Conservation (phyloP, 208 protist genomes). For the Angomonas deanei region DNA sequence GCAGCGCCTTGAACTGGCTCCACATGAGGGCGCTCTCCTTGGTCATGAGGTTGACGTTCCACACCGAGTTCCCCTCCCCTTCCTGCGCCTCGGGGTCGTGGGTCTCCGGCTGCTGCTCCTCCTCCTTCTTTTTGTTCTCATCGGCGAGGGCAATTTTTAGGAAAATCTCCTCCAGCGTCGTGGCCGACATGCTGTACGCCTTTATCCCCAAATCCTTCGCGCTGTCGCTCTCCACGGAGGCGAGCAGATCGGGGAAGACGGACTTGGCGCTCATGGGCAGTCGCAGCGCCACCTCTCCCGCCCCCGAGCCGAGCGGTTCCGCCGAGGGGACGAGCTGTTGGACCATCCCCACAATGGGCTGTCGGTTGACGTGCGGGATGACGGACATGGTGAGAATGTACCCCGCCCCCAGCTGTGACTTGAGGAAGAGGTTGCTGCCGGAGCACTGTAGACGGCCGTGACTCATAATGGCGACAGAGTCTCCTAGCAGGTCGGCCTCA, state of each 20-base stretch:
- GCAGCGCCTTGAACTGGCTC: conserved; percentile 35
- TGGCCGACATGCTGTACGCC: conserved; percentile 50
- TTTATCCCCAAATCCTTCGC: conserved; percentile 23
- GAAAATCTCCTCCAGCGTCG: conserved; percentile 78
- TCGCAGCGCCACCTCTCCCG: conserved; percentile 40
- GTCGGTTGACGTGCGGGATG: conserved; percentile 3
- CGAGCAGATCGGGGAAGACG: conserved; percentile 36
- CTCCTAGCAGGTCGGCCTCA: conserved; percentile 93
- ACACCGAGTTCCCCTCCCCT: conserved; percentile 15
- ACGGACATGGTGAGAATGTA: conserved; percentile 51
- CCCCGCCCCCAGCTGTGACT: conserved; percentile 46
- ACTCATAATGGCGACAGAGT: conserved; percentile 91
- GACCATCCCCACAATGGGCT: conserved; percentile 22
- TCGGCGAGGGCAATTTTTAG: conserved; percentile 41
- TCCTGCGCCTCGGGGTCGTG: background rate
- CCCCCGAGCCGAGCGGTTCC: conserved; percentile 18
- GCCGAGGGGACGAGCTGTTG: conserved; percentile 21
- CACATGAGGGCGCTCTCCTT: conserved; percentile 3
- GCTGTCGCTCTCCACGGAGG: conserved; percentile 24
- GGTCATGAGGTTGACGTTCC: conserved; percentile 24
- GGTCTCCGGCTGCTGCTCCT: conserved; percentile 1
- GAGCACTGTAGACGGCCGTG: conserved; percentile 49
- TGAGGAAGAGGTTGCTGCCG: conserved; percentile 57
- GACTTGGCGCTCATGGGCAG: conserved; percentile 41
- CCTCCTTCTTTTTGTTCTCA: conserved; percentile 16